Evolutionary conservation across 306 rosid species (phyloP), one percentile per base, ranked within the genome.

Genomic region (Coriaria nepalensis): DNA sequence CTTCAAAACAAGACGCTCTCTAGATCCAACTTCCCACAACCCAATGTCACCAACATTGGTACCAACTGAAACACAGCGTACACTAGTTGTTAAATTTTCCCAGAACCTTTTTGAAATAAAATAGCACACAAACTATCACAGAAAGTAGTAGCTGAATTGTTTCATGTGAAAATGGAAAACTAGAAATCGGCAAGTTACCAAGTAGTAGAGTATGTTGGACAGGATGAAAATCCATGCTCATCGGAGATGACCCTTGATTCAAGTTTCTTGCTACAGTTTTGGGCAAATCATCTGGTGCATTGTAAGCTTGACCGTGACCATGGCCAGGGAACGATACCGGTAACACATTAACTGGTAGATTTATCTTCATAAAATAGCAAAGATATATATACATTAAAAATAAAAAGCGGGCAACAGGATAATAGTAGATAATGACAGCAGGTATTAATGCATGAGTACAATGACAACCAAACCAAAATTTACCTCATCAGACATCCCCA

Each of bases 161-260:
- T 44, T 38, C 40, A 45, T 6, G 50, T 10, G 13, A 47, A 42
- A 46, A 36, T 13, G 39, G 13, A 43, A 45, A 38, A 39, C 15
- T 36, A 49, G 8, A 43, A 41, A 59, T 42, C 35, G 63, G 60
- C 44, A 15, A 56, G 78, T 45, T 42, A 90, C 98, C 98, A 64
- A 90, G 95, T 68, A 90, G 98, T 47, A 90, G 56, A 39, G 95
- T 73, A 67, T 79, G 98, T 65, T 90, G 94, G 54, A 59, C 53
- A 42, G 98, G 98, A 79, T 90, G 98, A 45, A 90, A 90, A 67
- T 90, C 98, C 98, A 90, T 81, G 94, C 95, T 90, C 98, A 81
- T 81, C 37, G 98, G 98, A 48, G 87, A 67, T 49, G 98, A 90
- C 54, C 95, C 98, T 76, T 85, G 98, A 52, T 81, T 81, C 55